Base-by-base conservation (phyloP, 2,329 filamentous ascomycete genomes). In the Pseudogymnoascus pannorum region DNA sequence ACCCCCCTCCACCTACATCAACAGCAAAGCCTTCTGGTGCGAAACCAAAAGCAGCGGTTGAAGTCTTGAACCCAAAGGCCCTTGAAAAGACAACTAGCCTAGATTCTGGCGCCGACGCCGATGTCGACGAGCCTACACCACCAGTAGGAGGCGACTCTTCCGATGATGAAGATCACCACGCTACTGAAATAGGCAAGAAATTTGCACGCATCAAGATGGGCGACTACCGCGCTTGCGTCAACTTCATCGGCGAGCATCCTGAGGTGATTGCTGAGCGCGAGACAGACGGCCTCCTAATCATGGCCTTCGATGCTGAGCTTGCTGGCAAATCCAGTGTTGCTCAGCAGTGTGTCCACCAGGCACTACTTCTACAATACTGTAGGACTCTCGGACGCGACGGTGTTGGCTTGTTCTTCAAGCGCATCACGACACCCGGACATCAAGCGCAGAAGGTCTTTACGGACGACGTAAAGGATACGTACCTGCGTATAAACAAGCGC, bases 361-460 rank as follows among this genome's bases (percentile, higher is more conserved):
- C 89, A 2, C 80, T 97, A 14, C 80, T 99, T 11, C 78, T 99
- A 40, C 94, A 99, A 74, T 99, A 99, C 78, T 99, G 94, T 76
- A 86, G 93, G 8, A 88, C 91, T 42, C 81, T 99, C 12, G 69
- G 69, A 5, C 86, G 85, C 66, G 91, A 97, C 69, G 93, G 93
- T 20, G 92, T 97, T 7, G 83, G 85, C 5, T 77, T 97, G 29
- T 99, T 99, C 80, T 99, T 99, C 83, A 96, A 94, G 77, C 88
- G 93, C 62, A 92, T 99, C 73, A 94, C 89, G 20, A 96, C 89
- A 3, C 86, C 85, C 68, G 90, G 88, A 31, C 93, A 99, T 75
- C 88, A 96, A 75, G 95, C 94, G 5, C 87, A 89, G 69, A 91
- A 90, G 48, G 82, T 97, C 48, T 99, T 99, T 79, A 85, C 84